A percentile compares a stretch with the other conserved stretches of the same genome.
Conservation (phyloP, 2,329 filamentous ascomycete species). For the Cordyceps fumosorosea region DNA sequence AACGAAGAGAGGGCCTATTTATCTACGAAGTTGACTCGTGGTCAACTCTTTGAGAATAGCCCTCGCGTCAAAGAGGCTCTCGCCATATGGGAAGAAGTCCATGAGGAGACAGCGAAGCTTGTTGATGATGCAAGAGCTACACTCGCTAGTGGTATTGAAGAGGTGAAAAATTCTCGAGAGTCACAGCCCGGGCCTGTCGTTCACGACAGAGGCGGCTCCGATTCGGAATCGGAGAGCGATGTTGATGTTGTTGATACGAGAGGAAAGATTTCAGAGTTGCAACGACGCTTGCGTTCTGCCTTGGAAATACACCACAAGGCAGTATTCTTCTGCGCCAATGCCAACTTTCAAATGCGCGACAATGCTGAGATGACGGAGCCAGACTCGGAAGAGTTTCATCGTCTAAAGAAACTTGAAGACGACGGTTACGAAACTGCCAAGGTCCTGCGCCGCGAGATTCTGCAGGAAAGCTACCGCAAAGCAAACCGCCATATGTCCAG, state of each 20-base stretch:
- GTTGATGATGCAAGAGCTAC: conserved; percentile 60
- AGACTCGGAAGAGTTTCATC: conserved; percentile 59
- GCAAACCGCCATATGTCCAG: conserved; percentile 49
- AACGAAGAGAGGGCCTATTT: conserved; percentile 64
- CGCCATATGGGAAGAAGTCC: conserved; percentile 57
- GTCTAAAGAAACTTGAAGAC: conserved; percentile 63
- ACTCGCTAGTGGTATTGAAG: conserved; percentile 43
- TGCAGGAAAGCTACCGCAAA: conserved; percentile 45
- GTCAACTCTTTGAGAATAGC: conserved; percentile 74
- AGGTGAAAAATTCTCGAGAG: conserved; percentile 15
- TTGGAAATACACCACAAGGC: conserved; percentile 78
- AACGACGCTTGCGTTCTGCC: conserved; percentile 55
- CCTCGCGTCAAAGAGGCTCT: conserved; percentile 62
- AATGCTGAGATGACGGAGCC: conserved; percentile 57
- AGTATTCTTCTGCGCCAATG: conserved; percentile 78
- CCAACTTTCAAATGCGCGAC: conserved; percentile 75
- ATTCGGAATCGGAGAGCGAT: conserved; percentile 30
- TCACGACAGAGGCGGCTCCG: neutral
- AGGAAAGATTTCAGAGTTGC: conserved; percentile 11
- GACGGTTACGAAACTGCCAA: conserved; percentile 75
- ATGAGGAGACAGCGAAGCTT: conserved; percentile 41
- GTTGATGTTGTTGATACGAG: conserved; percentile 48
- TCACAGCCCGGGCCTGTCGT: neutral
- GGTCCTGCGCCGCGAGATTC: conserved; percentile 66
- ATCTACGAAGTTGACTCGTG: conserved; percentile 56